Evolutionary conservation across 2,329 filamentous ascomycete genomes (phyloP), one percentile per base, ranked within the genome.

Genomic region (Cordyceps farinosa): DNA sequence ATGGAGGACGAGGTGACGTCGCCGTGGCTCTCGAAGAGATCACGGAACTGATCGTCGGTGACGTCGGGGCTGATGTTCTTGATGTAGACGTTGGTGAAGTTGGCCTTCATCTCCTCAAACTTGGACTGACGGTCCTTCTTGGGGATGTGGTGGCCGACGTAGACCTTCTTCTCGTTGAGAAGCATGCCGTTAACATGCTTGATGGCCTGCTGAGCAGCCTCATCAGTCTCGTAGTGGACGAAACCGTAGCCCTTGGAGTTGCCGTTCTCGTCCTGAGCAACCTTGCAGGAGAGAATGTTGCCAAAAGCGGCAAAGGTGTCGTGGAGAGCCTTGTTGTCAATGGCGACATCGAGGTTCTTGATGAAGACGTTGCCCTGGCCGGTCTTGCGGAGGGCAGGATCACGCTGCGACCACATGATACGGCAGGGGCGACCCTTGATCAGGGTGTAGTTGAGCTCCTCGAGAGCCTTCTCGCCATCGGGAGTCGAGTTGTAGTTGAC

Each of bases 91-190:
- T 99, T 99, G 84, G 95, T 99, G 86, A 96, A 99, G 86, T 99
- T 99, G 79, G 95, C 95, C 89, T 99, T 99, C 94, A 99, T 99
- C 86, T 99, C 95, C 84, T 99, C 95, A 72, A 98, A 98, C 84
- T 99, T 99, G 91, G 92, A 97, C 87, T 98, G 95, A 73, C 95
- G 94, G 76, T 99, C 95, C 87, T 98, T 98, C 90, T 98, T 98
- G 78, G 95, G 93, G 74, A 99, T 98, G 82, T 99, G 95, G 81
- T 97, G 94, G 68, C 95, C 95, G 71, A 99, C 95, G 72, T 96
- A 99, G 68, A 99, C 95, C 87, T 99, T 99, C 90, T 99, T 99
- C 87, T 99, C 95, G 82, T 99, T 99, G 76, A 99, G 81, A 77
- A 99, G 84, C 95, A 99, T 99, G 78, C 95, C 95, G 79, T 99